Evolutionary conservation across 495 filamentous ascomycete genomes (phyloP).

Genomic region (Staphylotrichum tortipilum): DNA sequence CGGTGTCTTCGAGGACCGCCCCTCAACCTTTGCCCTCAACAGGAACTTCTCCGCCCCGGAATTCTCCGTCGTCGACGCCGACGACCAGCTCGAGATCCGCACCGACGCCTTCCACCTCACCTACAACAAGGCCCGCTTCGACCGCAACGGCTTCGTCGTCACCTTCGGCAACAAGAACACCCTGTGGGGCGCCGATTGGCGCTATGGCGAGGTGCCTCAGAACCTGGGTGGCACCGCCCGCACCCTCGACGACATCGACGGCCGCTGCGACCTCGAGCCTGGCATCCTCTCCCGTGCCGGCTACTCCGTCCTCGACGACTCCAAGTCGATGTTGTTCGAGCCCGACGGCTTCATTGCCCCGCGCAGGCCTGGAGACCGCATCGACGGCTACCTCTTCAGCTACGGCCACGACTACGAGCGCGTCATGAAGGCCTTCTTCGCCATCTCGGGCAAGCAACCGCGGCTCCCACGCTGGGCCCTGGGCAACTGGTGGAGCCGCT

Average conservation of each 20-base stretch:
- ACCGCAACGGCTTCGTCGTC: constrained; percentile 34
- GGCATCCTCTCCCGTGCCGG: constrained; percentile 42
- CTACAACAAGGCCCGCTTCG: constrained; percentile 46
- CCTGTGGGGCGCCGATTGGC: too few species aligned
- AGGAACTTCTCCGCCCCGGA: constrained; percentile 39
- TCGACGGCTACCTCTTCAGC: constrained; percentile 50
- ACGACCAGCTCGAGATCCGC: constrained; percentile 38
- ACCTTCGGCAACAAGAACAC: constrained; percentile 23
- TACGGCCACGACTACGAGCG: constrained; percentile 47
- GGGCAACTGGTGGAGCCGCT: constrained; percentile 59
- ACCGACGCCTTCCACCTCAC: constrained; percentile 42
- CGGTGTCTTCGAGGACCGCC: constrained; percentile 48
- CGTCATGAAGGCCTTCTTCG: constrained; percentile 48
- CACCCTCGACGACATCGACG: constrained; percentile 46
- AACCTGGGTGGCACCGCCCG: constrained; percentile 47
- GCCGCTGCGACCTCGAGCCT: constrained; percentile 37
- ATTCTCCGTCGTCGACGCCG: constrained; percentile 34
- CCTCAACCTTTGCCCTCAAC: constrained; percentile 48
- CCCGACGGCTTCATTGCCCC: constrained; percentile 40
- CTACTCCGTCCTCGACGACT: constrained; percentile 45
- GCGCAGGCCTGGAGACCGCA: constrained; percentile 32
- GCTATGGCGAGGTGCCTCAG: constrained; percentile 31
- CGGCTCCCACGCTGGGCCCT: constrained; percentile 47
- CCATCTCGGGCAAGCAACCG: constrained; percentile 47
- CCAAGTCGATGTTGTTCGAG: constrained; percentile 50